Conservation (phyloP, 2,329 filamentous ascomycete genomes). For the Thyridium curvatum region DNA sequence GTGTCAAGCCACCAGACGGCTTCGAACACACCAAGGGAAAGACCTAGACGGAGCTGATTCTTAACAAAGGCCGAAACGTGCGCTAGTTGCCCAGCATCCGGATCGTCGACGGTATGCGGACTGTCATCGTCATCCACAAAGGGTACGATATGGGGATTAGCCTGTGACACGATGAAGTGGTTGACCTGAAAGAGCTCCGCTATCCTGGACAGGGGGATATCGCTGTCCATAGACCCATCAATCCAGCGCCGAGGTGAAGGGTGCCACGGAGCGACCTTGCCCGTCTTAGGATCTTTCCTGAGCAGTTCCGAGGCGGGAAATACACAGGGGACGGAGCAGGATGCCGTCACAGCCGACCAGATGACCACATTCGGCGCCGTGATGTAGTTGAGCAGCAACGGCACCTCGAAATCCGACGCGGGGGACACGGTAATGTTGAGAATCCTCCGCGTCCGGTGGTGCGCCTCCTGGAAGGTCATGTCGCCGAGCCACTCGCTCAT, state of each 20-base stretch:
- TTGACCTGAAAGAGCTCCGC: slow-evolving; percentile 98
- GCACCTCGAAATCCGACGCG: slow-evolving; percentile 80
- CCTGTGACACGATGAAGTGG: slow-evolving; percentile 95
- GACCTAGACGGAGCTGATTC: slow-evolving; percentile 59
- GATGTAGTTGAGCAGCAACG: slow-evolving; percentile 82
- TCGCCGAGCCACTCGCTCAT: slow-evolving; percentile 79
- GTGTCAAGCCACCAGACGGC: slow-evolving; percentile 75
- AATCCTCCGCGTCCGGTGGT: slow-evolving; percentile 87
- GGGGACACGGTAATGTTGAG: slow-evolving; percentile 93
- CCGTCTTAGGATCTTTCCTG: slow-evolving; percentile 78
- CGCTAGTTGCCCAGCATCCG: neutral
- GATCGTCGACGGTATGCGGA: slow-evolving; percentile 28
- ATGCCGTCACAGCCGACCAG: slow-evolving; percentile 94
- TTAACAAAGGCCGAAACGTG: slow-evolving; percentile 1
- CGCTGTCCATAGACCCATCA: slow-evolving; percentile 91
- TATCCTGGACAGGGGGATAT: slow-evolving; percentile 82
- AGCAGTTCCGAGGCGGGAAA: slow-evolving; percentile 75
- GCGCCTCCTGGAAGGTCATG: slow-evolving; percentile 91
- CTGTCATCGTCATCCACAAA: slow-evolving; percentile 74
- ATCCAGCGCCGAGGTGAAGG: slow-evolving; percentile 82
- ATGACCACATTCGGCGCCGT: slow-evolving; percentile 93
- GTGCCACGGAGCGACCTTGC: slow-evolving; percentile 75
- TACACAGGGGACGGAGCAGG: slow-evolving; percentile 83
- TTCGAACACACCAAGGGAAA: slow-evolving; percentile 71
- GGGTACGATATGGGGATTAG: slow-evolving; percentile 88